phyloP scores from a whole-genome alignment of 768 basidiomycete genomes.

The Tricholoma flavovirens region DNA sequence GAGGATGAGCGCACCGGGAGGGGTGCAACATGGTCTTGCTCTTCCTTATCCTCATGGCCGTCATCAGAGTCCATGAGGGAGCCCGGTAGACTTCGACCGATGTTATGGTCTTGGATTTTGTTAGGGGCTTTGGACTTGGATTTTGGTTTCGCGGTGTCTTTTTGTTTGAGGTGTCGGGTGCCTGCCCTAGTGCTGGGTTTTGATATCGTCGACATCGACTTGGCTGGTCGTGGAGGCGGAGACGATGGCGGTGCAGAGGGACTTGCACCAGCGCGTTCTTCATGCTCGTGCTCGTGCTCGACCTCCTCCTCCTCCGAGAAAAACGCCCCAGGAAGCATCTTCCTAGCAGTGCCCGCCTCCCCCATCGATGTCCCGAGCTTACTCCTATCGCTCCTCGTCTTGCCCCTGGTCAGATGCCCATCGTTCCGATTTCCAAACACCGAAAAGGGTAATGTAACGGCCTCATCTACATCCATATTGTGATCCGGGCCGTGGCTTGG shows the following conservation, averaged over 20 bases:
- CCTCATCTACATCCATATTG: constrained; percentile 12
- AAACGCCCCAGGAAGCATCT: constrained; percentile 43
- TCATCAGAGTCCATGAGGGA: constrained; percentile 36
- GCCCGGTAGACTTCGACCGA: constrained; percentile 36
- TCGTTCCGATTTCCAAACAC: constrained; percentile 17
- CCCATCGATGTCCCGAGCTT: constrained; percentile 3
- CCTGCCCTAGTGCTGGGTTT: background rate
- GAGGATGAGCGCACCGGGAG: constrained; percentile 28
- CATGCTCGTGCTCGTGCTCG: constrained; percentile 24
- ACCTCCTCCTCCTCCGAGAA: constrained; percentile 29
- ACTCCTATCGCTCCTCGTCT: constrained; percentile 8
- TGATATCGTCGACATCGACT: background rate
- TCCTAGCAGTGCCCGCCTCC: constrained; percentile 13
- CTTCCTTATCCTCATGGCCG: constrained; percentile 21
- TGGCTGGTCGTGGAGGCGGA: background rate
- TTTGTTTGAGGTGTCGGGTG: background rate
- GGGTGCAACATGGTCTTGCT: constrained; percentile 22
- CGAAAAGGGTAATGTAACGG: constrained; percentile 16
- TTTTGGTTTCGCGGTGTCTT: background rate
- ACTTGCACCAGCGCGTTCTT: background rate
- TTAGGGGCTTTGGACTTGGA: background rate
- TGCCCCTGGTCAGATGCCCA: constrained; percentile 11
- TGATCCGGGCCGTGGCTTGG: constrained; percentile 13
- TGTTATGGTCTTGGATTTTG: constrained; percentile 7
- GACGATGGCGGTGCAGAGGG: background rate